These are phyloP conservation scores for Aspergillus aculeatinus DNA, from an alignment of 2,329 filamentous ascomycete species.

Conservation along the genomic window DNA sequence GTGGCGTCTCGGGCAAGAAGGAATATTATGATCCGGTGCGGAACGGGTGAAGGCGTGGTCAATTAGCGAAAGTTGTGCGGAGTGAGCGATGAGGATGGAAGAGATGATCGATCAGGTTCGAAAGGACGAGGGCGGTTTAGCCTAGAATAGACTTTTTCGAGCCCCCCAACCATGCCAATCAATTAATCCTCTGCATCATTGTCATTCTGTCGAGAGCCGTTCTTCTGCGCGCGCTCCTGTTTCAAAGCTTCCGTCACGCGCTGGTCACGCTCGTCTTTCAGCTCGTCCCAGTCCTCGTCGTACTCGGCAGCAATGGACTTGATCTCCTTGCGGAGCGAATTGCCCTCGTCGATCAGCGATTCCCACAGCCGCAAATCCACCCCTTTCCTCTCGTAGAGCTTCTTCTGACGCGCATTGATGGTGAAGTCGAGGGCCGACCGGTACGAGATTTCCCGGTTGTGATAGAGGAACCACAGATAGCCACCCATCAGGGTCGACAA, in stretches of 20 bases:
- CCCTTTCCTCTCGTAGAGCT: slow-evolving; percentile 71
- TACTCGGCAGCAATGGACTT: slow-evolving; percentile 80
- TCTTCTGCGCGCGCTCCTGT: slow-evolving; percentile 48
- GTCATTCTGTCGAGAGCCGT: slow-evolving; percentile 13
- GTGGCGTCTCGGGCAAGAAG: slow-evolving; percentile 29
- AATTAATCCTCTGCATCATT: slow-evolving; percentile 8
- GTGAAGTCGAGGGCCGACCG: slow-evolving; percentile 84
- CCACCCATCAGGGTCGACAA: slow-evolving; percentile 82
- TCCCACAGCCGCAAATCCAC: slow-evolving; percentile 80
- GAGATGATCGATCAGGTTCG: background rate
- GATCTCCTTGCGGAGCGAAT: slow-evolving; percentile 73
- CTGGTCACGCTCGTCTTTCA: slow-evolving; percentile 67
- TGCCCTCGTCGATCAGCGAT: slow-evolving; percentile 73
- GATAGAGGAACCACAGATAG: slow-evolving; percentile 91
- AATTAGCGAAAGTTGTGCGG: too few relatives aligned
- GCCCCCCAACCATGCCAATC: too few relatives aligned
- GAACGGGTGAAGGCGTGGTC: slow-evolving; percentile 26
- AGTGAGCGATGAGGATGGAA: background rate
- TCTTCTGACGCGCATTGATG: slow-evolving; percentile 72
- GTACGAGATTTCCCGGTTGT: slow-evolving; percentile 86
- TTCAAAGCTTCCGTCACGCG: slow-evolving; percentile 54
- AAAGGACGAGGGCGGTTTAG: background rate
- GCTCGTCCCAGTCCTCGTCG: slow-evolving; percentile 86
- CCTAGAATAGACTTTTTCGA: background rate
- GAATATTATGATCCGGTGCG: slow-evolving; percentile 45